phyloP scores from a whole-genome alignment of 2,329 filamentous ascomycete species.

The Rachicladosporium sp. region DNA sequence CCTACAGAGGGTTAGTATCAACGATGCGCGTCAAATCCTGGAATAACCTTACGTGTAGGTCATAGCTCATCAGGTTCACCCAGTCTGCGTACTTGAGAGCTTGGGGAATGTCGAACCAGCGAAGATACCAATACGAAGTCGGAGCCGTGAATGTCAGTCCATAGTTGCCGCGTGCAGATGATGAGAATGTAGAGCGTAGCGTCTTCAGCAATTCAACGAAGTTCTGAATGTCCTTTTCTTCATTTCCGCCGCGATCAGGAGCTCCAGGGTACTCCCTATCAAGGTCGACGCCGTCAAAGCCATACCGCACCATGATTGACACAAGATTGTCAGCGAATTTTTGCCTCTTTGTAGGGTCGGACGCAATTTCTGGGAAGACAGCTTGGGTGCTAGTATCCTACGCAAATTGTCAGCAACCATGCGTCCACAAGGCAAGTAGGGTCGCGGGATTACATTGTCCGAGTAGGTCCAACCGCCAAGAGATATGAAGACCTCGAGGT shows the following conservation, averaged over 20 bases:
- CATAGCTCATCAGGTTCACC: conserved; percentile 8
- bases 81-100: conserved; percentile 7
- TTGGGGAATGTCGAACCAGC: conserved; percentile 7
- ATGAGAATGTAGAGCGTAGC: conserved; percentile 22
- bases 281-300: conserved; percentile 12
- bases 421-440: too few relatives aligned
- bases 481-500: conserved; percentile 24
- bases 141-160: conserved; percentile 29
- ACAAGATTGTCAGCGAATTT: conserved; percentile 2
- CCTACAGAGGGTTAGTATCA: conserved; percentile 35
- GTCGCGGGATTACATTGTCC: conserved; percentile 9
- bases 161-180: conserved; percentile 20
- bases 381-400: conserved; percentile 7
- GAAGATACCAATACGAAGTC: conserved; percentile 10
- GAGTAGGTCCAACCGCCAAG: conserved; percentile 33
- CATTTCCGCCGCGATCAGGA: conserved; percentile 26
- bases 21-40: conserved; percentile 6
- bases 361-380: conserved; percentile 24
- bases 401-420: too few relatives aligned
- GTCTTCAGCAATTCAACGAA: conserved; percentile 24
- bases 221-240: conserved; percentile 26
- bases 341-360: conserved; percentile 5
- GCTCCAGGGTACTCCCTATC: conserved; percentile 14
- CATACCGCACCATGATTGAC: conserved; percentile 8
- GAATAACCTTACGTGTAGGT: conserved; percentile 21